Evolutionary conservation across 2,329 filamentous ascomycete species (phyloP).

Genomic region (Sarocladium strictum): DNA sequence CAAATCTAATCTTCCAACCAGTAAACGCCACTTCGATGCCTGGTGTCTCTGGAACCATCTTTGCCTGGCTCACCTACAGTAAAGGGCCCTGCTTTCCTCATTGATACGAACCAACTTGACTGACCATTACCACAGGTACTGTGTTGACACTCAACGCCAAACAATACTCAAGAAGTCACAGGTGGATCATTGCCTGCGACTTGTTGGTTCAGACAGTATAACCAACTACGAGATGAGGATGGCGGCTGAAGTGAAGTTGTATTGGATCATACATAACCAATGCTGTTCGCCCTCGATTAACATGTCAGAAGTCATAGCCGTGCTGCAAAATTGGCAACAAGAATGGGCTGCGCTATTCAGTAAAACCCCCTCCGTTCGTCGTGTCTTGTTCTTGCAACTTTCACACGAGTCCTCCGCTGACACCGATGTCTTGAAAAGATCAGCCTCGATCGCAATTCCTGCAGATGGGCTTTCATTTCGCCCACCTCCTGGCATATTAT

Average conservation of each 20-base stretch:
- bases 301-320: slow-evolving; percentile 10
- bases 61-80: slow-evolving; percentile 22
- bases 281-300: slow-evolving; percentile 12
- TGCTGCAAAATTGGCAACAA: slow-evolving; percentile 17
- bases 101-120: background rate
- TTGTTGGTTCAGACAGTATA: slow-evolving; percentile 11
- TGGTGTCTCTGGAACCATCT: slow-evolving; percentile 24
- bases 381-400: background rate
- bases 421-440: slow-evolving; percentile 13
- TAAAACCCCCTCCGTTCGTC: slow-evolving; percentile 9
- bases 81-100: background rate
- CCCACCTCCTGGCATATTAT: slow-evolving; percentile 18
- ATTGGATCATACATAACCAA: slow-evolving; percentile 22
- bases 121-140: slow-evolving; percentile 15
- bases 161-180: slow-evolving; percentile 16
- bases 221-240: slow-evolving; percentile 21
- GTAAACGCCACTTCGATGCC: slow-evolving; percentile 9
- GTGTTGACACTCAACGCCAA: slow-evolving; percentile 19
- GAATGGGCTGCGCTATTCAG: slow-evolving; percentile 18
- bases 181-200: slow-evolving; percentile 15
- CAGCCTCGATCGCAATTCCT: slow-evolving; percentile 23
- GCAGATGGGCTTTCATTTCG: slow-evolving; percentile 23
- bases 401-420: background rate
- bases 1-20: background rate
- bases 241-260: slow-evolving; percentile 21